Conservation (phyloP, 169 alveolate species). For the Plasmodium blacklocki region DNA sequence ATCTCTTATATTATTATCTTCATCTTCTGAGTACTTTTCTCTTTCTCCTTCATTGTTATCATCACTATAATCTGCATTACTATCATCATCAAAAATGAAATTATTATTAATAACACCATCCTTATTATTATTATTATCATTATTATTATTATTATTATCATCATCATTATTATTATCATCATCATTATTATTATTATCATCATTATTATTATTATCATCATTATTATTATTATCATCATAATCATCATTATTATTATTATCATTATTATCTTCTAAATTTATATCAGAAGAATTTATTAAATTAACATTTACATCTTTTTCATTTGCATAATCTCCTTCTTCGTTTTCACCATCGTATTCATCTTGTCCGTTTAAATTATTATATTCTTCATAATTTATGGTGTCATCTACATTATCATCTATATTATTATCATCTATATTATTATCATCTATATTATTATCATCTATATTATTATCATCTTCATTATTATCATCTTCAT, state of each 20-base stretch:
- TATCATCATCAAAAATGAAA: no score
- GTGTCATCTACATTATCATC: neutral
- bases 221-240: no score
- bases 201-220: no score
- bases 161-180: no score
- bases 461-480: no score
- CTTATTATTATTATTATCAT: no score
- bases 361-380: conserved; percentile 2
- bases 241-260: neutral
- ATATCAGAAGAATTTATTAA: neutral
- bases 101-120: no score
- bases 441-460: no score
- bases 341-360: neutral
- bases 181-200: neutral
- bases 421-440: neutral
- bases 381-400: neutral
- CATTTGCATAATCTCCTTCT: neutral
- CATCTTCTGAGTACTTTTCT: neutral
- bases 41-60: neutral
- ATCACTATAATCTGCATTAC: no score
- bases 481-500: neutral
- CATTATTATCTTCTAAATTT: neutral
- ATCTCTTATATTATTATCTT: neutral
- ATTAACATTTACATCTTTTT: neutral
- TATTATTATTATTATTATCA: no score